Conservation (phyloP, 2,329 filamentous ascomycete genomes). For the Cytospora piceae region DNA sequence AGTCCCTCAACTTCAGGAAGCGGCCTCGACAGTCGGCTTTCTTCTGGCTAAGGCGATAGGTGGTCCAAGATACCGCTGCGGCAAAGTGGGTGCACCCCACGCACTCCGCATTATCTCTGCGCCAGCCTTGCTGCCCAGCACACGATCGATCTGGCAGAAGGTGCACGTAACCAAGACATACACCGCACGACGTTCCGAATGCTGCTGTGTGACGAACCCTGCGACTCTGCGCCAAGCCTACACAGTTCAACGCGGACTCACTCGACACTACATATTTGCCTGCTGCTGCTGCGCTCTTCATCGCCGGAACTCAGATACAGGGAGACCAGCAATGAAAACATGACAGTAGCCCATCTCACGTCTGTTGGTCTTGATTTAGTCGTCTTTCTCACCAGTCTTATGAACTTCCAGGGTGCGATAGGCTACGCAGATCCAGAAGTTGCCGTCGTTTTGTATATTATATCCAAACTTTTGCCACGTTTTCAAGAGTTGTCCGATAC, state of each 20-base stretch:
- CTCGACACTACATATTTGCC: neutral
- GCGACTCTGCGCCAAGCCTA: neutral
- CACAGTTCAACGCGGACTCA: neutral
- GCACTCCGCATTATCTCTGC: neutral
- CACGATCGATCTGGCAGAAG: neutral
- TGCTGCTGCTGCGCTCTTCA: neutral
- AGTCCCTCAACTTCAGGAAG: neutral
- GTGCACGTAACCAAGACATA: neutral
- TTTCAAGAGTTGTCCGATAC: conserved; percentile 52
- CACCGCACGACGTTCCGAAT: neutral
- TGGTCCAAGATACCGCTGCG: neutral
- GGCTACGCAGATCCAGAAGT: conserved; percentile 52
- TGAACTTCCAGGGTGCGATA: conserved; percentile 57
- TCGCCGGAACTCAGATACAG: neutral
- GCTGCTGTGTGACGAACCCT: neutral
- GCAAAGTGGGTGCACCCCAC: neutral
- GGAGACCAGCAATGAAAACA: conserved; percentile 34
- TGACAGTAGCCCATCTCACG: conserved; percentile 57
- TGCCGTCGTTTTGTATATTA: conserved; percentile 51
- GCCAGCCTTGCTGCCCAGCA: neutral
- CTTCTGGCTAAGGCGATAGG: neutral
- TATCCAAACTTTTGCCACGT: conserved; percentile 52
- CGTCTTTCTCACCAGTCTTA: conserved; percentile 57
- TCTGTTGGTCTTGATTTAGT: conserved; percentile 55
- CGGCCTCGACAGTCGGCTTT: neutral